phyloP scores from a whole-genome alignment of 2,329 filamentous ascomycete genomes.

The Talaromyces funiculosus region DNA sequence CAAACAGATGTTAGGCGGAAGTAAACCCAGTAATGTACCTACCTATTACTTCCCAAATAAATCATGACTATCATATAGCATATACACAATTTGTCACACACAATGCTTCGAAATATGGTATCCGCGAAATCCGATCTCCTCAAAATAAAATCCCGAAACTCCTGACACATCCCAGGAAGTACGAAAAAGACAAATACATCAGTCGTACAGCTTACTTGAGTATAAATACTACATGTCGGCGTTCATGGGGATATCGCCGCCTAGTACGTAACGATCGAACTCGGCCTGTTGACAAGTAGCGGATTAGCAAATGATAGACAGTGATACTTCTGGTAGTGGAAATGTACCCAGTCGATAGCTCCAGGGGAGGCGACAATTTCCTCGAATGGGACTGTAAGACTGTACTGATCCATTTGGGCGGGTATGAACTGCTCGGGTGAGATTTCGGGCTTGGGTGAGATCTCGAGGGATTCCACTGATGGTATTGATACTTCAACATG shows the following conservation, averaged over 20 bases:
- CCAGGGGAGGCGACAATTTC: conserved; percentile 14
- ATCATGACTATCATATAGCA: neutral
- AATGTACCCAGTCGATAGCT: conserved; percentile 12
- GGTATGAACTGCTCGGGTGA: conserved; percentile 5
- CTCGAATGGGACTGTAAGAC: conserved; percentile 11
- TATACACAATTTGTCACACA: neutral
- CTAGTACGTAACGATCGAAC: conserved; percentile 13
- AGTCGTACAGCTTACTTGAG: neutral
- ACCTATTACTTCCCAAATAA: neutral
- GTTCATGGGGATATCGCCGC: conserved; percentile 1
- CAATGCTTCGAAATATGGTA: neutral
- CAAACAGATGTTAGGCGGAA: neutral
- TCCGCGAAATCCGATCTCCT: neutral
- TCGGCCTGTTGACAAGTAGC: conserved; percentile 2
- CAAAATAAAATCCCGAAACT: neutral
- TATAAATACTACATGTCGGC: neutral
- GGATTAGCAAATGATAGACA: conserved; percentile 6
- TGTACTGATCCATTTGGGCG: conserved; percentile 5
- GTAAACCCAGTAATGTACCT: no score
- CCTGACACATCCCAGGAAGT: neutral
- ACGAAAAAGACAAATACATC: neutral
- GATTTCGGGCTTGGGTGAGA: conserved; percentile 8
- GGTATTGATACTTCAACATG: conserved; percentile 5
- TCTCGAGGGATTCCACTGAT: conserved; percentile 12
- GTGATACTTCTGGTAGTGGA: neutral